Base-by-base conservation (phyloP, 352 stramenopile species). In the Aphanomyces stellatus region DNA sequence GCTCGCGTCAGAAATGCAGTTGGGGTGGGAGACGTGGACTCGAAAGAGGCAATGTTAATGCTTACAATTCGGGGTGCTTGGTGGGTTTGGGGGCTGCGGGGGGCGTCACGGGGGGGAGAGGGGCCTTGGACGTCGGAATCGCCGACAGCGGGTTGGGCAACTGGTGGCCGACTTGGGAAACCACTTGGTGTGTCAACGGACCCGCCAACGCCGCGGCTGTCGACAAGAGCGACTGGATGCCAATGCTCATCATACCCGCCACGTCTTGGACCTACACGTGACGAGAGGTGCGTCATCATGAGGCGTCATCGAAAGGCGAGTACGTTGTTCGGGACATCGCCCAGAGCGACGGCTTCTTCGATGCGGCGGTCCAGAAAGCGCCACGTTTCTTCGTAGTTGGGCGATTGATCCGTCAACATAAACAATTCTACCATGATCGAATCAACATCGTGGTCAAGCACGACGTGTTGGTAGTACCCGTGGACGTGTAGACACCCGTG, bases 131-230 rank as follows among this genome's bases (percentile, higher is more conserved):
- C 4, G 41, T 57, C 27, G 60, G 60, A 33, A 91, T 60, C 33
- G 79, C 78, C 4, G 79, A 78, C 66, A 93, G 88, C 56, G 85
- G 85, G 74, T 93, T 93, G 6, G 85, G 83, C n/a, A 90, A 73
- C 3, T 59, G 41, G 11, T 76, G 72, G 33, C 62, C 77, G 28
- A 93, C 69, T 60, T 85, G 85, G 48, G 80, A 87, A 48, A 92
- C 75, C 51, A 91, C 74, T 70, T 93, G 81, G 30, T 71, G 71
- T 30, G 73, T 73, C 28, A 94, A 60, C 53, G 85, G 83, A 51
- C 83, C 85, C n/a, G 82, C 83, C 41, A 94, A 77, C 46, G 85
- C 91, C 43, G 83, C 87, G 40, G 80, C 78, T 31, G 83, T 85
- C 35, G 83, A 91, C 48, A 91, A 72, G 28, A 91, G 53, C 35